Evolutionary conservation across 495 filamentous ascomycete species (phyloP), one percentile per base, ranked within the genome.

Genomic region (Penicillium psychrofluorescens): DNA sequence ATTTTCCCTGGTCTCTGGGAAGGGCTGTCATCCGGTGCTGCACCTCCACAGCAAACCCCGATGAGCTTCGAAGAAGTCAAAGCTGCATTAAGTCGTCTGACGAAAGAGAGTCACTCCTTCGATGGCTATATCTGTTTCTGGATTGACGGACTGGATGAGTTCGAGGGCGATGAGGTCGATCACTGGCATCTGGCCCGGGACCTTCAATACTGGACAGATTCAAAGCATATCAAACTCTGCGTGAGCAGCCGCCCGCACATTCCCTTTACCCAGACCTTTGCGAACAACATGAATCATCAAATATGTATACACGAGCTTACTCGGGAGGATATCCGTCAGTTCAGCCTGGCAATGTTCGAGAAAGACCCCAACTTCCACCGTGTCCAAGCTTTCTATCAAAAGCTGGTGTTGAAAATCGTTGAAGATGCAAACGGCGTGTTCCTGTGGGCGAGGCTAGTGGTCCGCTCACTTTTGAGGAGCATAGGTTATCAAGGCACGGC

Each of bases 71-170:
- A 50, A 11, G 44, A 51, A 28, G 40, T 54, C 38, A n/a, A 35
- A 6, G 10, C 38, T 1, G 45, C 48, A 9, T 49, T 58, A 12
- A 33, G 45, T 14, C 44, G 37, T 11, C 37, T 60, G 0, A 31
- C 46, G 2, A 6, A 44, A 12, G 13, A 34, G 4, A 36, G 36
- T 22, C 11, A 39, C 27, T 29, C 31, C 1, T 40, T 29, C 29
- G 41, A 13, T 1, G 15, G 14, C 6, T 37, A 50, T 43, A 39
- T 76, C n/a, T 76, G 66, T 47, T 64, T 77, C 35, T 68, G 75
- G 34, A 64, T 78, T 30, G 75, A 77, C 45, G 72, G 70, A 2
- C 50, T 76, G 0, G 72, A 74, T 38, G 72, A 76, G 40, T 70
- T 52, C 43, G 42, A 62, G 1, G 67, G 55, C 4, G 38, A 44